phyloP scores from a whole-genome alignment of 202 grass and related monocot genomes.

The Carex sylvatica region DNA sequence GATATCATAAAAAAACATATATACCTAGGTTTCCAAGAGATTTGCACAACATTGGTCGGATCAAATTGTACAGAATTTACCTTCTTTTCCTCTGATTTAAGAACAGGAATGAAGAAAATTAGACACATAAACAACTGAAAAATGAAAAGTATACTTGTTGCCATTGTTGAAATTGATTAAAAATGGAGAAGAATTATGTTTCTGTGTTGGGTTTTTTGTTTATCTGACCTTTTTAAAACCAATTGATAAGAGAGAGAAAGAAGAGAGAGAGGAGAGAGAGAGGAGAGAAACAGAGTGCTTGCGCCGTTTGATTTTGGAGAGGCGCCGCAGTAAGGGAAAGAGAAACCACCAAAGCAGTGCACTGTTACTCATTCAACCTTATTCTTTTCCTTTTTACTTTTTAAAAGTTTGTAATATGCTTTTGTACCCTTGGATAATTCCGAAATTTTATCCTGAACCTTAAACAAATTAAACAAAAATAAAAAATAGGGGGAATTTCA shows the following conservation, averaged over 20 bases:
- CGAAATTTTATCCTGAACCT: not conserved
- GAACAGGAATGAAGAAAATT: constrained; percentile 7
- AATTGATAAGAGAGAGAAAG: not conserved
- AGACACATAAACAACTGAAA: not conserved
- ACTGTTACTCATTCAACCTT: not conserved
- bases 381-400: not conserved
- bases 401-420: not conserved
- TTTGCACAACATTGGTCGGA: constrained; percentile 57
- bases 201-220: not conserved
- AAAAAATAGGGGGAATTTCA: not conserved
- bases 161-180: constrained; percentile 8
- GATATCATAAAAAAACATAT: not conserved
- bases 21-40: constrained; percentile 82
- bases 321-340: constrained; percentile 1
- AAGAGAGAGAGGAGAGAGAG: not conserved
- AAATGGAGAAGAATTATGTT: not conserved
- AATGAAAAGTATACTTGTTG: not conserved
- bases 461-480: not conserved
- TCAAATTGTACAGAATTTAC: constrained; percentile 42
- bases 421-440: not conserved
- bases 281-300: not conserved
- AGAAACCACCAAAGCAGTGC: not conserved
- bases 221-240: not conserved
- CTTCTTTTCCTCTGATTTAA: not conserved
- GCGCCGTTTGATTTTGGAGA: constrained; percentile 8